Conservation (phyloP, 768 basidiomycete genomes). For the Tephrocybe sp. region DNA sequence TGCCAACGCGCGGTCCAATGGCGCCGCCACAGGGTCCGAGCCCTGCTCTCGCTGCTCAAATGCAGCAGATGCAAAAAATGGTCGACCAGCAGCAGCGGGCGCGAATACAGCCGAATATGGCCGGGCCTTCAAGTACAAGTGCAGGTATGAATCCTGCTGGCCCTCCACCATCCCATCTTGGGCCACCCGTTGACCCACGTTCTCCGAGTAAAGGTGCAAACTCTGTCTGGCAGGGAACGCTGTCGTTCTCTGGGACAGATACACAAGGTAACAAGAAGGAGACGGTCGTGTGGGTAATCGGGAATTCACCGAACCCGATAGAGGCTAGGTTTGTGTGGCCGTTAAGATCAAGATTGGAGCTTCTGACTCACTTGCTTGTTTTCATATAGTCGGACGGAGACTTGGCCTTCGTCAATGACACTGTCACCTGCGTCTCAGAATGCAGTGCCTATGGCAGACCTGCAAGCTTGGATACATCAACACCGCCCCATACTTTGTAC, state of each 20-base stretch:
- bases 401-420: conserved; percentile 50
- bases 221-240: conserved; percentile 46
- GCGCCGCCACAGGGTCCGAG: conserved; percentile 9
- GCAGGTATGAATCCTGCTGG: conserved; percentile 2
- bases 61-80: conserved; percentile 54
- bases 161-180: neutral
- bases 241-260: conserved; percentile 45
- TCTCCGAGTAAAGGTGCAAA: neutral
- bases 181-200: conserved; percentile 3
- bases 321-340: conserved; percentile 34
- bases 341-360: neutral
- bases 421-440: conserved; percentile 42
- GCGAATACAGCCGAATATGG: conserved; percentile 13
- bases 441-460: conserved; percentile 35
- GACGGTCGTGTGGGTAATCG: conserved; percentile 40
- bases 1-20: conserved; percentile 9
- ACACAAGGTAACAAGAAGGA: conserved; percentile 38
- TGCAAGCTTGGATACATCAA: conserved; percentile 49
- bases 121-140: conserved; percentile 1
- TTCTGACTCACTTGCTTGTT: neutral
- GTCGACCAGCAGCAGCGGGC: conserved; percentile 39
- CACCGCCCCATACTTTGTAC: conserved; percentile 40
- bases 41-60: conserved; percentile 34
- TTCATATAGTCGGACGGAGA: conserved; percentile 42
- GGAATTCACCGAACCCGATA: conserved; percentile 24